A percentile compares a stretch with the other conserved stretches of the same genome.
These are phyloP conservation scores for Arthromyces matolae DNA, from an alignment of 768 basidiomycete species.

Conservation along the genomic window DNA sequence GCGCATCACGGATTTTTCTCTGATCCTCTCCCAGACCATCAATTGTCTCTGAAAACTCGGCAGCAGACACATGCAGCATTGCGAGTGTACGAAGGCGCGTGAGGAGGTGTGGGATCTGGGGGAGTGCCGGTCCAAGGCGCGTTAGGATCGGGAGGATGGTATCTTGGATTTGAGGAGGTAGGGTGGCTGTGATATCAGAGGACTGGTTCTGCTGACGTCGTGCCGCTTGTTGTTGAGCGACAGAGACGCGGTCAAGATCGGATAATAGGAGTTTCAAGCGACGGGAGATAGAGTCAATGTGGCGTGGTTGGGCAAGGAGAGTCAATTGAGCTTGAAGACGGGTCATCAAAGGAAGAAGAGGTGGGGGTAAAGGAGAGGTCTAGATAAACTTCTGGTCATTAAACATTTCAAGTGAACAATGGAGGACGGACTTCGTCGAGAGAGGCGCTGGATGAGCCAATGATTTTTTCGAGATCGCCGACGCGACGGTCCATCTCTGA, in stretches of 20 bases:
- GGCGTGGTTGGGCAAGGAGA: slow-evolving; percentile 90
- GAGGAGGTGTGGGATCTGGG: slow-evolving; percentile 87
- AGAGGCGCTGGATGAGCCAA: slow-evolving; percentile 77
- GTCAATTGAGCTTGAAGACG: slow-evolving; percentile 83
- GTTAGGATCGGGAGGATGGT: slow-evolving; percentile 66
- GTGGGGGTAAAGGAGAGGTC: slow-evolving; percentile 71
- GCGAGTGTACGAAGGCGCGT: slow-evolving; percentile 84
- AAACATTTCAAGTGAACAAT: neutral
- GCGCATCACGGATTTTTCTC: slow-evolving; percentile 52
- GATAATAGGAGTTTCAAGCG: slow-evolving; percentile 89
- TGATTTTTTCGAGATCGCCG: slow-evolving; percentile 73
- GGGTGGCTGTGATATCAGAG: slow-evolving; percentile 19
- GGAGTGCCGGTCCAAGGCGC: slow-evolving; percentile 67
- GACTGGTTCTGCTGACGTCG: slow-evolving; percentile 43
- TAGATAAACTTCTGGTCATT: slow-evolving; percentile 22
- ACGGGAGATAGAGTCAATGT: slow-evolving; percentile 92
- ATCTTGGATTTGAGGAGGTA: slow-evolving; percentile 40
- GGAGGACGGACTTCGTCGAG: slow-evolving; percentile 70
- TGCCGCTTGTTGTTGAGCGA: slow-evolving; percentile 40
- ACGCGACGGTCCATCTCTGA: slow-evolving; percentile 82
- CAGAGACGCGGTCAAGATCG: slow-evolving; percentile 80
- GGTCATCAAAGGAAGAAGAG: slow-evolving; percentile 77
- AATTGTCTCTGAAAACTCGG: slow-evolving; percentile 69
- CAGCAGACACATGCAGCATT: slow-evolving; percentile 75
- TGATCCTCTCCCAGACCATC: slow-evolving; percentile 71